Base-by-base conservation (phyloP, 495 filamentous ascomycete species). In the Cercophora sp. region DNA sequence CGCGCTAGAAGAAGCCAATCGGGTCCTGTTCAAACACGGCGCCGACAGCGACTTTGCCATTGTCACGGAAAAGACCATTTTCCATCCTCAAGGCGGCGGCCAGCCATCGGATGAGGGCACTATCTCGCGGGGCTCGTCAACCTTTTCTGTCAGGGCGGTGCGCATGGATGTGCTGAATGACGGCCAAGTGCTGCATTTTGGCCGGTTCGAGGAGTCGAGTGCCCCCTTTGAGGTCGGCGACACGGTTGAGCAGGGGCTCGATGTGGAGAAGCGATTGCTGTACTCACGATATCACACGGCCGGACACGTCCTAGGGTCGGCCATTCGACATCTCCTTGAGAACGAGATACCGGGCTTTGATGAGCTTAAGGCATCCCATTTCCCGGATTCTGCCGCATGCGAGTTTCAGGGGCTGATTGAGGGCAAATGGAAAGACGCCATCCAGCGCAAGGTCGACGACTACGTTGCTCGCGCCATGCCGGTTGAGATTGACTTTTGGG, bases 81-180 rank as follows among this genome's bases (percentile, higher is more conserved):
- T 86, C 64, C 79, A 85, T 44, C 75, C 80, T 2, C 82, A 86
- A 64, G 83, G 83, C 4, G 83, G 83, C 34, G 83, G 83, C 27
- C 83, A 86, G 58, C 83, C 83, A 24, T 79, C 74, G 6, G 83
- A 86, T 47, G 70, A 67, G 27, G 83, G 83, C 29, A 51, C 50
- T n/a, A 82, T 86, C 50, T 49, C 54, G 27, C 8, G 43, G 16
- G 51, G 60, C 32, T 56, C 60, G 1, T 4, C 40, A 5, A 5
- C 41, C 32, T 83, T 82, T 59, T 53, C 66, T 13, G 81, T 85
- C 23, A 66, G 63, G 2, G 64, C 71, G 10, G 81, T 78, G 18
- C 81, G 81, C 42, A 71, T 71, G 60, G 66, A 68, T 29, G 58
- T 67, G 4, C 45, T 66, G 29, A 65, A 70, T 35, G 63, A 72